Conservation (phyloP, 805 yeast species). For the Nakazawaea sp. region DNA sequence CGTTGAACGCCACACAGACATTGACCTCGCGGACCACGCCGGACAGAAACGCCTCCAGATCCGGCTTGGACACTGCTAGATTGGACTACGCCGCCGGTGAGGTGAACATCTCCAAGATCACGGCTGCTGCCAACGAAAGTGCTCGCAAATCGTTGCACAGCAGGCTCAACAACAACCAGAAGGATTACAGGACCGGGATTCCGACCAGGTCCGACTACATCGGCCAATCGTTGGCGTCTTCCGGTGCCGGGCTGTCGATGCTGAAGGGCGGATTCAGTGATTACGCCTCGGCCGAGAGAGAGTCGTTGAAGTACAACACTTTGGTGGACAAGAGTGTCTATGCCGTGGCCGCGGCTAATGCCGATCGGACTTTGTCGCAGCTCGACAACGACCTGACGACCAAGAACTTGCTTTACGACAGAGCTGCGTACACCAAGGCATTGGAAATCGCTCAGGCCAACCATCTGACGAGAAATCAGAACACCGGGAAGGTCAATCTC, state of each 20-base stretch:
- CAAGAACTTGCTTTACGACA: constrained; percentile 19
- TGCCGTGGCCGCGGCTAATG: constrained; percentile 45
- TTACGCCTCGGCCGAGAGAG: constrained; percentile 37
- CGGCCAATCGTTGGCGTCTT: constrained; percentile 42
- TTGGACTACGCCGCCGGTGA: constrained; percentile 34
- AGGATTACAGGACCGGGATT: constrained; percentile 27
- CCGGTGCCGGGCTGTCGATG: constrained; percentile 50
- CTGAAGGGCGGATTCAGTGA: constrained; percentile 35
- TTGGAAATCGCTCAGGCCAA: constrained; percentile 69
- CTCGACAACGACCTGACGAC: constrained; percentile 20
- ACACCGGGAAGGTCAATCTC: constrained; percentile 55
- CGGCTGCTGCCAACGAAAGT: constrained; percentile 35
- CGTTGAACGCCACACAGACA: constrained; percentile 33
- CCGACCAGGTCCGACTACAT: constrained; percentile 34
- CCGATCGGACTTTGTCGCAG: constrained; percentile 25
- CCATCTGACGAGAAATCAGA: constrained; percentile 44
- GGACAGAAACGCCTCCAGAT: constrained; percentile 21
- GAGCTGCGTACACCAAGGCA: constrained; percentile 57
- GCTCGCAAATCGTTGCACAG: constrained; percentile 23
- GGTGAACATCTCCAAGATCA: constrained; percentile 46
- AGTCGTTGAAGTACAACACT: constrained; percentile 27
- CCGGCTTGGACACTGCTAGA: constrained; percentile 23
- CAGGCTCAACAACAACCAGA: constrained; percentile 21
- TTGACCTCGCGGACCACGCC: constrained; percentile 41
- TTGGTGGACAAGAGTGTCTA: constrained; percentile 36